Base-by-base conservation (phyloP, 75 land plant genomes). In the Picea sitchensis region DNA sequence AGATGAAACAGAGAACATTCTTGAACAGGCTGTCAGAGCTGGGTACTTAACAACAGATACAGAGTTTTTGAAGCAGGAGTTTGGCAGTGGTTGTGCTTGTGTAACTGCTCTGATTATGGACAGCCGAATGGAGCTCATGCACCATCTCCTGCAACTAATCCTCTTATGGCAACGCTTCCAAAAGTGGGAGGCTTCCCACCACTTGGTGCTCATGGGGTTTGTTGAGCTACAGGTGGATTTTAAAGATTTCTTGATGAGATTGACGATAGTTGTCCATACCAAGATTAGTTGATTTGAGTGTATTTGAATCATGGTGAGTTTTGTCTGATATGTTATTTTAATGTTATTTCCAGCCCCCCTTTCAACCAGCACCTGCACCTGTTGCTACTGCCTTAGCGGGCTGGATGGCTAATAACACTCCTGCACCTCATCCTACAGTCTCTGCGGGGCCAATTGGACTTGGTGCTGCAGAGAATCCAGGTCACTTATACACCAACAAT, bases 71-170 rank as follows among this genome's bases (percentile, higher is more conserved):
- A 26, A 26, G 26, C 0, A 26, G 26, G 26, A 26, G 26, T 26
- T 26, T 26, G 26, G 26, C 26, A 26, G 26, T 26, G 26, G 26
- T 26, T 26, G 26, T 26, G 26, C 26, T 26, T 26, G 26, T 26
- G 26, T 26, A 26, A 26, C 26, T 26, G 26, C 26, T 26, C 26
- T 26, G 26, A 26, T 36, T 94, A 94, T 84, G 94, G 92, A n/a
- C 92, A 89, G 79, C 91, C 89, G 81, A 94, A 94, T 86, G 96
- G 94, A 82, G 92, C 96, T 44, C 88, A 84, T 23, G 94, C 92
- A 12, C 94, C 96, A 51, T 90, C 90, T 76, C 91, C 91, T 73
- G 88, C 89, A 26, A 89, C 89, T 76, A 86, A 83, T 86, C 83
- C 90, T 73, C 78, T 90, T n/a, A 82, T 91, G 63, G 88, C 86